Conservation (phyloP, 345 rosid species). For the Eucalyptus tenuipes region DNA sequence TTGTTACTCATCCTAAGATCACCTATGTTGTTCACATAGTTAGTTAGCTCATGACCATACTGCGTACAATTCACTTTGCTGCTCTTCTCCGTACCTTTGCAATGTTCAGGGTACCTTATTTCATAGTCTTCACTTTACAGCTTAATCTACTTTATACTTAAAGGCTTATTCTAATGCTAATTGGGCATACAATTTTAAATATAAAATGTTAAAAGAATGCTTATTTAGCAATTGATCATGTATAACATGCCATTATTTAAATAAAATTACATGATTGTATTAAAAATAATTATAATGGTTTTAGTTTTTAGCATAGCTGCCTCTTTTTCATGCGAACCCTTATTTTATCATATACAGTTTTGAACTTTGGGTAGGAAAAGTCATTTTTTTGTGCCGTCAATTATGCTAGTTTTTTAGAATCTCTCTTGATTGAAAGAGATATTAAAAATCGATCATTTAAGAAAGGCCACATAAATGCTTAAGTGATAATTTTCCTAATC, state of each 20-base stretch:
- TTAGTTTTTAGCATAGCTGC: background rate
- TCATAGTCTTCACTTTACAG: no score
- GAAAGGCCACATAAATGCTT: background rate
- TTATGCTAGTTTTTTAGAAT: rapidly evolving
- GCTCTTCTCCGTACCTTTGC: no score
- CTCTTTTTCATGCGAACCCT: background rate
- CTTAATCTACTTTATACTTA: no score
- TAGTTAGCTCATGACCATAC: no score
- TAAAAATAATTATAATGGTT: background rate
- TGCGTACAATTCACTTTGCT: no score
- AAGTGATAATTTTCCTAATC: background rate
- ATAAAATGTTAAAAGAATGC: background rate
- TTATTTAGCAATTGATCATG: background rate
- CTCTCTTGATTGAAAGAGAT: background rate
- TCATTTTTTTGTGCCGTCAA: background rate
- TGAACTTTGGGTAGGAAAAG: background rate
- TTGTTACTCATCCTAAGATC: no score
- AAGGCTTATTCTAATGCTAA: no score
- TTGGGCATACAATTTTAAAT: no score
- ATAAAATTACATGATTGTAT: background rate
- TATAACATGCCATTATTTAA: background rate
- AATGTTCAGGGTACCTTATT: no score
- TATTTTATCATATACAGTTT: background rate
- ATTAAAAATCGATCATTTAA: background rate
- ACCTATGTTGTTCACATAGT: no score